Percentiles rank a stretch among this genome's conserved stretches.
phyloP scores from a whole-genome alignment of 371 early-diverging fungal species.

The Dipsacomyces acuminosporus region DNA sequence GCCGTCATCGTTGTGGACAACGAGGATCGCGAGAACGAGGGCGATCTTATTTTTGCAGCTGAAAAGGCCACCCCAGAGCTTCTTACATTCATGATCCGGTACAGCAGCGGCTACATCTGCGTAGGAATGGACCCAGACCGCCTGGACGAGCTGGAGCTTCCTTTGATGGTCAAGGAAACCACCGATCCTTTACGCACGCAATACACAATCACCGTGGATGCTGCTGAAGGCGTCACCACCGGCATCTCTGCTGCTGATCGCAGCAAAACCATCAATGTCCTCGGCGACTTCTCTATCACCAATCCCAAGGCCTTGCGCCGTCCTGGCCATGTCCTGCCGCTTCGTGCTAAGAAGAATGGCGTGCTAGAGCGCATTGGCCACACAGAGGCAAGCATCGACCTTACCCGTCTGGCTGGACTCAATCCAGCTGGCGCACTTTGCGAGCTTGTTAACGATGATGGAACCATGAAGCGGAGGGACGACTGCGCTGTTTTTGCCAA shows the following conservation, averaged over 20 bases:
- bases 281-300: constrained; percentile 66
- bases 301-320: constrained; percentile 71
- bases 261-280: constrained; percentile 67
- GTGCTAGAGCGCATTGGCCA: constrained; percentile 83
- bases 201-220: constrained; percentile 89
- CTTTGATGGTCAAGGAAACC: constrained; percentile 89
- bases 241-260: constrained; percentile 94
- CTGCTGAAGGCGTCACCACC: constrained; percentile 78
- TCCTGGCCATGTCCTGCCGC: constrained; percentile 93
- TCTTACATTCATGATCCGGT: constrained; percentile 89
- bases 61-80: constrained; percentile 82
- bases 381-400: constrained; percentile 90
- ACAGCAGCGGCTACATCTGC: constrained; percentile 92
- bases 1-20: constrained; percentile 92
- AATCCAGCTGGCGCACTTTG: constrained; percentile 84
- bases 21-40: constrained; percentile 97
- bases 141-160: constrained; percentile 75
- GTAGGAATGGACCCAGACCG: constrained; percentile 72
- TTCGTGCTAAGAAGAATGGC: constrained; percentile 75
- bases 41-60: constrained; percentile 92
- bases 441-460: constrained; percentile 90
- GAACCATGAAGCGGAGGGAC: constrained; percentile 90
- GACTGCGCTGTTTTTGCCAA: constrained; percentile 80
- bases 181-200: constrained; percentile 87
- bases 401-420: constrained; percentile 77